Evolutionary conservation across 352 stramenopile species (phyloP), one percentile per base, ranked within the genome.

Genomic region (Phytopythium litorale): DNA sequence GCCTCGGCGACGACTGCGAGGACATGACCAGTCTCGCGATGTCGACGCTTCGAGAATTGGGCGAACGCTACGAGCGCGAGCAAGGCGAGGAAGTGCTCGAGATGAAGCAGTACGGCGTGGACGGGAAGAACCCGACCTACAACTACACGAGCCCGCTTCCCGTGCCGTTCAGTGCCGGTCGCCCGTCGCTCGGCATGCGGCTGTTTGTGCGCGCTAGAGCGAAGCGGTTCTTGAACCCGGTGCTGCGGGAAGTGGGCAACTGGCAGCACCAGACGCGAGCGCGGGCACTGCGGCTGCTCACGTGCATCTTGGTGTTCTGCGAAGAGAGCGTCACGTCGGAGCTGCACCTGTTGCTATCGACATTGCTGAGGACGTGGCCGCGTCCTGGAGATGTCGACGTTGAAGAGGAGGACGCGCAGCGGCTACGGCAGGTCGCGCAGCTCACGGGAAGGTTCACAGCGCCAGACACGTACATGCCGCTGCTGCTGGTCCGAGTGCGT

Each of bases 271-370:
- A 74, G 9, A 98, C 92, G 3, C 79, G 90, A 12, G 66, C 73
- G 4, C 81, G 95, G 58, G 94, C 91, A 12, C 88, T 91, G 35
- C 78, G 89, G 15, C 75, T 98, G 28, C 80, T 99, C 43, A 85
- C 89, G 56, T 92, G 85, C 66, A 70, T 98, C 46, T 60, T 98
- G 35, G 83, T 98, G 38, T 98, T 97, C 62, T 93, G 89, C 63
- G 96, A 99, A 71, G 94, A 99, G 55, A 89, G 88, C 48, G 84
- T 98, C 54, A 98, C 89, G 4, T 85, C 96, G n/a, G 88, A 98
- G 62, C 77, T 84, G 4, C 83, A 97, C 57, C 30, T 77, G 40
- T 50, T 98, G 21, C 48, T 97, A 9, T 68, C 81, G 35, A 86
- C 84, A 28, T 62, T 97, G 42, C 68, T 94, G 33, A 60, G 71